Conservation (phyloP, 768 basidiomycete species). For the Dentipellis sp. region DNA sequence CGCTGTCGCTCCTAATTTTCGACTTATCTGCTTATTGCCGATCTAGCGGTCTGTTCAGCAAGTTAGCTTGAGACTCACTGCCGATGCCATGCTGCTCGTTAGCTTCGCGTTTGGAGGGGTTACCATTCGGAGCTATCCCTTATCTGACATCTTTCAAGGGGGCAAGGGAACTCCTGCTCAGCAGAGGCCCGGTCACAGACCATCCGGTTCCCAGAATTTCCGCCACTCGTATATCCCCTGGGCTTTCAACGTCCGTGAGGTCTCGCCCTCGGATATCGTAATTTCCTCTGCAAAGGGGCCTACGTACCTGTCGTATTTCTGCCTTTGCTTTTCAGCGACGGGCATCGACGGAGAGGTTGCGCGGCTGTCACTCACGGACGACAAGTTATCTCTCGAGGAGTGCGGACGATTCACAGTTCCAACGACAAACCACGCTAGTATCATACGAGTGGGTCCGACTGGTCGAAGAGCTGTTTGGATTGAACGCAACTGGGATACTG, state of each 20-base stretch:
- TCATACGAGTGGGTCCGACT: constrained; percentile 23
- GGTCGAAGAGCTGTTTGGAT: constrained; percentile 46
- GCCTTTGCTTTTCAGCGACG: no score
- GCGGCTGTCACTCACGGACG: background rate
- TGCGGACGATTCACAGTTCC: constrained; percentile 13
- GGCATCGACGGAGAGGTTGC: background rate
- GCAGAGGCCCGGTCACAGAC: no score
- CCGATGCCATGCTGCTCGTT: background rate
- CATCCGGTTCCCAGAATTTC: no score
- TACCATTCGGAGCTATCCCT: background rate
- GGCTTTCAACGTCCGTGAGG: no score
- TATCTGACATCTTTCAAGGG: background rate
- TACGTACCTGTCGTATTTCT: no score
- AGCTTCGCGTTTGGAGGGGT: background rate
- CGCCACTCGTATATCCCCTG: no score
- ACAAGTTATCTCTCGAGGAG: background rate
- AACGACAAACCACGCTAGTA: constrained; percentile 16
- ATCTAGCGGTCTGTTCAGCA: no score
- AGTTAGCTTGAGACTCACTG: background rate
- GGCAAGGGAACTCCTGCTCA: no score
- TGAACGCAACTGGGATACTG: constrained; percentile 39
- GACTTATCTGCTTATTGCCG: no score
- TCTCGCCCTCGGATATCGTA: no score
- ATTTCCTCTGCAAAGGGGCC: no score
- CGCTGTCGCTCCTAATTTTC: no score